Evolutionary conservation across 176 grass and related monocot species (phyloP).

Genomic region (Aegilops sharonensis): DNA sequence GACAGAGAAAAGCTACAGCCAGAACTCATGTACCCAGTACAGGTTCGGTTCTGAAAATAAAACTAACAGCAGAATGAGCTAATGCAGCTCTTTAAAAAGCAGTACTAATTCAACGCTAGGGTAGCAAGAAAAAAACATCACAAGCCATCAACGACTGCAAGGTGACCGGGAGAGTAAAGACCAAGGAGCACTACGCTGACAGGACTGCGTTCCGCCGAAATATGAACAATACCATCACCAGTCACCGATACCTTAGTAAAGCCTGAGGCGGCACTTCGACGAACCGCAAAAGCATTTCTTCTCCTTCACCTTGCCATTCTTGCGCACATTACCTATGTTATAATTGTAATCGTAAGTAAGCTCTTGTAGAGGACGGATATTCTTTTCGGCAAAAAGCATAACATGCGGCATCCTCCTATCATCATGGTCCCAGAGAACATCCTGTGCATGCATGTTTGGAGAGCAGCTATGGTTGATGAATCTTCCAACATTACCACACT

Average conservation of each 20-base stretch:
- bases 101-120: background rate
- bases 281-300: constrained; percentile 29
- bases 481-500: constrained; percentile 58
- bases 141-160: background rate
- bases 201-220: too few species aligned
- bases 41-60: background rate
- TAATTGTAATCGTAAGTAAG: constrained; percentile 80
- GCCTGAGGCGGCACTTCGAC: constrained; percentile 36
- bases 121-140: background rate
- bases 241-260: constrained; percentile 30
- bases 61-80: background rate
- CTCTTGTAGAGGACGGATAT: constrained; percentile 68
- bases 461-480: constrained; percentile 81
- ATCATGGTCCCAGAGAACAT: constrained; percentile 76
- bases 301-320: constrained; percentile 44
- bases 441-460: constrained; percentile 70
- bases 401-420: constrained; percentile 54
- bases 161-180: background rate
- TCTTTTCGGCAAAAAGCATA: constrained; percentile 60
- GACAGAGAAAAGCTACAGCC: background rate
- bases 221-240: background rate
- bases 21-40: background rate
- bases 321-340: constrained; percentile 35
- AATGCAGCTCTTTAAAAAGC: background rate
- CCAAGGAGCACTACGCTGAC: background rate